Percentiles rank a stretch among this genome's conserved stretches.
Conservation (phyloP, 768 basidiomycete genomes). For the Leucosporidium creatinivorum region DNA sequence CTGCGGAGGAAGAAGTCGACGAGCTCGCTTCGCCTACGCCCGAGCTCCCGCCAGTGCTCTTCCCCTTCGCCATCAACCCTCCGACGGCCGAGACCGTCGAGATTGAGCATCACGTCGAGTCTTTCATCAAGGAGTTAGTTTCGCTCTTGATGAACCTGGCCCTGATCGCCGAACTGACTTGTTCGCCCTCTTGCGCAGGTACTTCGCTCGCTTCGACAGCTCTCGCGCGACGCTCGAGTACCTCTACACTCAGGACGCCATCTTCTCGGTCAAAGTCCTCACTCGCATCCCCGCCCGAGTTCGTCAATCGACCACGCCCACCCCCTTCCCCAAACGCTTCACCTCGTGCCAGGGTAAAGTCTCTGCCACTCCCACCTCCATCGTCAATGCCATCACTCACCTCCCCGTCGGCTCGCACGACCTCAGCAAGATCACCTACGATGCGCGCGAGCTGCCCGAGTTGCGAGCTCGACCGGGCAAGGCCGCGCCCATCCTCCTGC, state of each 20-base stretch:
- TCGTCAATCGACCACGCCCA: neutral
- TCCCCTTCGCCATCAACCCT: slow-evolving; percentile 7
- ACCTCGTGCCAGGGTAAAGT: neutral
- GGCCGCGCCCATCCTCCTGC: slow-evolving; percentile 17
- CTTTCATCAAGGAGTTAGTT: slow-evolving; percentile 19
- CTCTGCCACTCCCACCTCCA: slow-evolving; percentile 15
- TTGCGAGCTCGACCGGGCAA: neutral
- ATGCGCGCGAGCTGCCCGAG: slow-evolving; percentile 9
- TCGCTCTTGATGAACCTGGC: neutral
- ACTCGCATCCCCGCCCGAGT: neutral
- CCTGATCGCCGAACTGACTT: neutral
- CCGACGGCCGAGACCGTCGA: slow-evolving; percentile 5
- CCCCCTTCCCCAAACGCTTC: slow-evolving; percentile 7
- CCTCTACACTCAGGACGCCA: slow-evolving; percentile 19
- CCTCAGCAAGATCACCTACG: neutral
- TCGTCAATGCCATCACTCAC: slow-evolving; percentile 19
- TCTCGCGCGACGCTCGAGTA: slow-evolving; percentile 13
- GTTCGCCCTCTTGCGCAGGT: slow-evolving; percentile 7
- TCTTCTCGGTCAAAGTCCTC: slow-evolving; percentile 18
- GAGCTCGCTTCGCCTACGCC: slow-evolving; percentile 8
- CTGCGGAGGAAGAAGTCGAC: slow-evolving; percentile 10
- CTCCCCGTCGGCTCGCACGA: slow-evolving; percentile 24
- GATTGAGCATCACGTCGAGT: neutral
- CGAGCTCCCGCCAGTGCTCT: neutral
- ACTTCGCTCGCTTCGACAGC: slow-evolving; percentile 24